Evolutionary conservation across 2,329 filamentous ascomycete species (phyloP).

Genomic region (Aspergillus sp.): DNA sequence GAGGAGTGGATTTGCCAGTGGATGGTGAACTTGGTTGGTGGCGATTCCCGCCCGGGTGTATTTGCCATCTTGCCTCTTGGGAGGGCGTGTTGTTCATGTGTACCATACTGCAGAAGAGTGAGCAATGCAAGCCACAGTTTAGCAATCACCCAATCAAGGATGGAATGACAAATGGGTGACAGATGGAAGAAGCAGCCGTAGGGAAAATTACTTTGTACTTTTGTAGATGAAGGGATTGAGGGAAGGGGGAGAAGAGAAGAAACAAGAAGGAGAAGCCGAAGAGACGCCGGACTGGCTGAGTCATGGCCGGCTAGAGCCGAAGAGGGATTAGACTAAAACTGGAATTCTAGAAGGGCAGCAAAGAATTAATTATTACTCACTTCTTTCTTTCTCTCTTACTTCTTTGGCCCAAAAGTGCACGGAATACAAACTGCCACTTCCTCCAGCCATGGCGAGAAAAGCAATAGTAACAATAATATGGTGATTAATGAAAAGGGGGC

Average conservation of each 20-base stretch:
- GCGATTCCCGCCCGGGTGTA: neutral
- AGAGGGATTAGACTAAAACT: neutral
- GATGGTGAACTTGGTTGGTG: neutral
- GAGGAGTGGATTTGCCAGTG: neutral
- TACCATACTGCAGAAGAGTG: neutral
- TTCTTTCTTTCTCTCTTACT: neutral
- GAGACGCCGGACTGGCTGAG: neutral
- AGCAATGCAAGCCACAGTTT: neutral
- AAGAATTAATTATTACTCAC: neutral
- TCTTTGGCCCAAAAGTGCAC: slow-evolving; percentile 6
- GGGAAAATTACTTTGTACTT: neutral
- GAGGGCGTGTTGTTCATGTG: neutral
- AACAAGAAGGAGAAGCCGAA: neutral
- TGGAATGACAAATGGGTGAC: neutral
- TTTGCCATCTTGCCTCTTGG: neutral
- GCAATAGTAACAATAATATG: slow-evolving; percentile 10
- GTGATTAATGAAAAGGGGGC: slow-evolving; percentile 11
- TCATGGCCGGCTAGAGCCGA: neutral
- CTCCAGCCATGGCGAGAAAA: slow-evolving; percentile 12
- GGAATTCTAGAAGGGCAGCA: neutral
- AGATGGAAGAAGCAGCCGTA: neutral
- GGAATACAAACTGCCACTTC: slow-evolving; percentile 15
- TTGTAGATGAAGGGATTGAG: neutral
- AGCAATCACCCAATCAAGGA: neutral
- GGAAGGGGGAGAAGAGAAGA: neutral